Evolutionary conservation across 345 rosid species (phyloP).

Genomic region (Sonneratia alba): DNA sequence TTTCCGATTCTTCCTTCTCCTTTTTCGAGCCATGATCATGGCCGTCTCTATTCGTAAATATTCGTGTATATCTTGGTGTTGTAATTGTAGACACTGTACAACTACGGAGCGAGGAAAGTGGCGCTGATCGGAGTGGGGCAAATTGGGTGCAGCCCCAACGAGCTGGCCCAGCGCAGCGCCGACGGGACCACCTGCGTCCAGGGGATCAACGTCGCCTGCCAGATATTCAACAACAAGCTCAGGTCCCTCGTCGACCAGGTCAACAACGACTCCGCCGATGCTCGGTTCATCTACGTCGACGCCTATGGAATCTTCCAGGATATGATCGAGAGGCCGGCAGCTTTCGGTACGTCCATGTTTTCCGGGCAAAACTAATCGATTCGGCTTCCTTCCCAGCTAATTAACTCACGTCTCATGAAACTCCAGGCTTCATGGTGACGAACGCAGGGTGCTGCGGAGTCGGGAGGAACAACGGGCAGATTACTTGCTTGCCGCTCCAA

Average conservation of each 20-base stretch:
- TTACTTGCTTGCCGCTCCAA: conserved; percentile 31
- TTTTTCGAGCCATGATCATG: too few species aligned
- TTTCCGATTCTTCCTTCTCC: too few species aligned
- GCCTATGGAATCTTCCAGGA: conserved; percentile 29
- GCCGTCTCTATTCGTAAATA: neutral
- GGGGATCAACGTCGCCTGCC: conserved; percentile 29
- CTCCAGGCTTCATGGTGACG: conserved; percentile 17
- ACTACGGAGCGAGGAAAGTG: conserved; percentile 39
- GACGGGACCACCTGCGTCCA: conserved; percentile 28
- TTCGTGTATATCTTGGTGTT: neutral
- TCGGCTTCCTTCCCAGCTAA: too few species aligned
- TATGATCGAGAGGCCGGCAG: conserved; percentile 4
- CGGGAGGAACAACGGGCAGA: conserved; percentile 31
- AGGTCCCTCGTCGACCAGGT: conserved; percentile 26
- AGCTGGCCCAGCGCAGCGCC: conserved; percentile 21
- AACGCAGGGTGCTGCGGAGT: conserved; percentile 40
- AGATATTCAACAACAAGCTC: conserved; percentile 31
- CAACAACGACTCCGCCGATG: conserved; percentile 28
- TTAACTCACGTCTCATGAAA: too few species aligned
- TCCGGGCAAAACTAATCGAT: too few species aligned
- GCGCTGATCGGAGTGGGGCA: conserved; percentile 33
- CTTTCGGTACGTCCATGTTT: conserved; percentile 1
- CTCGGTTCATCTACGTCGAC: conserved; percentile 25
- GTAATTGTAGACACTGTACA: conserved; percentile 25
- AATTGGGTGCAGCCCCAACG: conserved; percentile 41